These are phyloP conservation scores for Paraphysoderma sedebokerense DNA, from an alignment of 371 early-diverging fungal species.

Conservation along the genomic window DNA sequence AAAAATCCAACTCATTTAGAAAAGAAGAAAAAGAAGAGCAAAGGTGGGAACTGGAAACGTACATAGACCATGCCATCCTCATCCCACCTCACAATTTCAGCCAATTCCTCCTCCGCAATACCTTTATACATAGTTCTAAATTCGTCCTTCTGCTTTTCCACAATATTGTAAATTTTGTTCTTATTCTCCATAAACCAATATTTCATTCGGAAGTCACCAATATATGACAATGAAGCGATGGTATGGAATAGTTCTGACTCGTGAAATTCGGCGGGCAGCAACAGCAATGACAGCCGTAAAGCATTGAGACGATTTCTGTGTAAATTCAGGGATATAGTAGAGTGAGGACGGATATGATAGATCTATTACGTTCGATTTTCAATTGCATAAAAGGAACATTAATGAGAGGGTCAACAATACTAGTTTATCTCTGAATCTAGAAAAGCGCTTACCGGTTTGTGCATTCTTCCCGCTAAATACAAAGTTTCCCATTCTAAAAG, in stretches of 20 bases:
- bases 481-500: conserved; percentile 84
- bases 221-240: conserved; percentile 78
- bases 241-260: conserved; percentile 59
- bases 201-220: conserved; percentile 81
- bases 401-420: too few relatives aligned
- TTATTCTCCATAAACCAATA: conserved; percentile 65
- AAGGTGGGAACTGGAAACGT: too few relatives aligned
- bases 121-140: conserved; percentile 65
- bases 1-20: too few relatives aligned
- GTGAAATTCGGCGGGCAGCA: conserved; percentile 64
- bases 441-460: conserved; percentile 64
- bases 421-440: neutral
- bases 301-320: conserved; percentile 73
- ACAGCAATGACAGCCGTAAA: conserved; percentile 62
- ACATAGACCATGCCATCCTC: too few relatives aligned
- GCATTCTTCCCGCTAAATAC: conserved; percentile 90
- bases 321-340: conserved; percentile 63
- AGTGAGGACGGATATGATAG: conserved; percentile 69
- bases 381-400: too few relatives aligned
- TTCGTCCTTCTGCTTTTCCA: conserved; percentile 51
- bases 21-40: too few relatives aligned
- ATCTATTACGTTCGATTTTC: too few relatives aligned
- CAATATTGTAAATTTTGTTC: conserved; percentile 83
- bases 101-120: conserved; percentile 60
- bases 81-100: too few relatives aligned